Evolutionary conservation across 2,329 filamentous ascomycete species (phyloP).

Genomic region (Trichoderma harzianum): DNA sequence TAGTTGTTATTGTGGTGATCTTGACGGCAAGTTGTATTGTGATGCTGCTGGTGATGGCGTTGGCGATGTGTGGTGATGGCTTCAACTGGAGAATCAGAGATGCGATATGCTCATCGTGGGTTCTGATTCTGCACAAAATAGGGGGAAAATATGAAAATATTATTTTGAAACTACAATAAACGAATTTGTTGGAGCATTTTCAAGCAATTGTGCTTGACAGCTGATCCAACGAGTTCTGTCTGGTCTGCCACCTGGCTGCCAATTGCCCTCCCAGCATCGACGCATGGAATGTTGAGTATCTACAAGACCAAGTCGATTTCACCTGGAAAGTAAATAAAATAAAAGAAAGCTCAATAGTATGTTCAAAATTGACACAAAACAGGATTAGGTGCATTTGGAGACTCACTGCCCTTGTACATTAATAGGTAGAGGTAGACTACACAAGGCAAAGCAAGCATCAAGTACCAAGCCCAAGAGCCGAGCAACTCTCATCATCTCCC

Average conservation of each 20-base stretch:
- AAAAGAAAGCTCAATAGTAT: background rate
- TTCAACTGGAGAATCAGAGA: background rate
- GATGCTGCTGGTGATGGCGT: background rate
- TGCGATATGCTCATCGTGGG: too few relatives aligned
- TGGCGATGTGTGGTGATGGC: background rate
- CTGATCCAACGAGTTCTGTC: background rate
- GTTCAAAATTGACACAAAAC: background rate
- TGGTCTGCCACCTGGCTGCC: background rate
- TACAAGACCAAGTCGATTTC: background rate
- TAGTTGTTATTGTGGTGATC: background rate
- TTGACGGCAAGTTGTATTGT: background rate
- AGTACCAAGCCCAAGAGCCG: background rate
- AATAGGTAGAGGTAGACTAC: background rate
- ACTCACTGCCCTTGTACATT: background rate
- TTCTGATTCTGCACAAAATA: background rate
- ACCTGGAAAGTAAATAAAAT: rapidly evolving
- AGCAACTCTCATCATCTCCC: background rate
- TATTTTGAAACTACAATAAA: background rate
- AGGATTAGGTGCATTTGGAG: background rate
- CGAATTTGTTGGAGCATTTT: background rate
- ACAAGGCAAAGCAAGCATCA: background rate
- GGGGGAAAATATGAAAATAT: too few relatives aligned
- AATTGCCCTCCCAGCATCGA: background rate
- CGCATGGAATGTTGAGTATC: rapidly evolving
- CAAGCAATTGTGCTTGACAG: background rate